Evolutionary conservation across 257 asterid species (phyloP).

Genomic region (Knoxia roxburghii): DNA sequence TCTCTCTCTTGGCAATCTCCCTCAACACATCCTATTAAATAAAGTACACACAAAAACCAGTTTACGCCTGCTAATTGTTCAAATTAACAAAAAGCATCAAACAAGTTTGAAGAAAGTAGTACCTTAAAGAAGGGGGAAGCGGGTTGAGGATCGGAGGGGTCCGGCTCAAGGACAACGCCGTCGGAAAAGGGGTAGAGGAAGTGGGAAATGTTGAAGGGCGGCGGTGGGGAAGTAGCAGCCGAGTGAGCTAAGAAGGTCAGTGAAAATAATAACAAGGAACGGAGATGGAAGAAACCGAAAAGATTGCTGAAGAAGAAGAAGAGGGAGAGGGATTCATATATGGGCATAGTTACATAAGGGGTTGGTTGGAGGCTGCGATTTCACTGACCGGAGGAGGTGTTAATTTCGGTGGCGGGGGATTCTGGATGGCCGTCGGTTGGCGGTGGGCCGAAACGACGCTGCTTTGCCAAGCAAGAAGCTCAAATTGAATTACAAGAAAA

Average conservation of each 20-base stretch:
- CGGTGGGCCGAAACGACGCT: neutral
- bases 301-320: neutral
- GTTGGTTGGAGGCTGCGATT: neutral
- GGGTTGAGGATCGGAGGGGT: neutral
- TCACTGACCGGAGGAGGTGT: neutral
- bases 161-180: neutral
- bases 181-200: neutral
- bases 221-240: neutral
- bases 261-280: neutral
- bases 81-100: neutral
- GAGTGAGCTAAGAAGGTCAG: neutral
- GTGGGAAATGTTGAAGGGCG: conserved; percentile 9
- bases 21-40: conserved; percentile 43
- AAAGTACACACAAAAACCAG: neutral
- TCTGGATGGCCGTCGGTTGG: neutral
- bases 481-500: neutral
- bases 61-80: neutral
- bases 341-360: neutral
- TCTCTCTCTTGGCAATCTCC: conserved; percentile 48
- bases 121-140: conserved; percentile 33
- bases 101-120: neutral
- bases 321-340: neutral
- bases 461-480: conserved; percentile 1
- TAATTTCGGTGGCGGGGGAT: neutral
- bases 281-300: neutral